Conservation (phyloP, 2,329 filamentous ascomycete genomes). For the Aspergillus aculeatinus region DNA sequence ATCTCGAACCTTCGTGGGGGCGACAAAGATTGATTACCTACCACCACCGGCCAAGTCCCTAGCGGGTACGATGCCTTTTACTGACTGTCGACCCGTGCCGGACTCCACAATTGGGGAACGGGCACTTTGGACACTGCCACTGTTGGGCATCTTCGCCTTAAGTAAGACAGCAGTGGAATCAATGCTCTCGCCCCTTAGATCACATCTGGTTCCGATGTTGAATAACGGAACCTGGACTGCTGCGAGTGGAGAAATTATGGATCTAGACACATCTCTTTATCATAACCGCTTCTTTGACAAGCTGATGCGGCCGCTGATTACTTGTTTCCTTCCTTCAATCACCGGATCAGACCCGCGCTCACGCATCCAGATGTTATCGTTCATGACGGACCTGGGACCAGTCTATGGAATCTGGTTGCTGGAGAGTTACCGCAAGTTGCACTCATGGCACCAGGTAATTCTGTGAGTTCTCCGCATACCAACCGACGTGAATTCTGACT, state of each 20-base stretch:
- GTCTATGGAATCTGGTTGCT: slow-evolving; percentile 10
- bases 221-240: background rate
- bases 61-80: no score
- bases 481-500: no score
- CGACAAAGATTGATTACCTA: no score
- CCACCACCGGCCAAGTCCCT: no score
- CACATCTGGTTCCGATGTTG: no score
- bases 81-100: no score
- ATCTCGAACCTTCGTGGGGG: no score
- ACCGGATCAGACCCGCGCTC: slow-evolving; percentile 6
- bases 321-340: slow-evolving; percentile 7
- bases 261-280: slow-evolving; percentile 2
- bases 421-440: slow-evolving; percentile 3
- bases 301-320: background rate
- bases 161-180: no score
- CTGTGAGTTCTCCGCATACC: background rate
- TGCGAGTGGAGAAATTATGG: background rate
- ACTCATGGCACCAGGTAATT: background rate
- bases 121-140: background rate
- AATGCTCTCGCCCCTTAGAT: no score
- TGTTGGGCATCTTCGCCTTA: background rate
- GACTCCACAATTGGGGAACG: no score
- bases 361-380: slow-evolving; percentile 3
- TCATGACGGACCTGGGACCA: slow-evolving; percentile 7
- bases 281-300: slow-evolving; percentile 6